Evolutionary conservation across 1,284 basidiomycete genomes (phyloP), one percentile per base, ranked within the genome.

Genomic region (Leccinum subfulvum): DNA sequence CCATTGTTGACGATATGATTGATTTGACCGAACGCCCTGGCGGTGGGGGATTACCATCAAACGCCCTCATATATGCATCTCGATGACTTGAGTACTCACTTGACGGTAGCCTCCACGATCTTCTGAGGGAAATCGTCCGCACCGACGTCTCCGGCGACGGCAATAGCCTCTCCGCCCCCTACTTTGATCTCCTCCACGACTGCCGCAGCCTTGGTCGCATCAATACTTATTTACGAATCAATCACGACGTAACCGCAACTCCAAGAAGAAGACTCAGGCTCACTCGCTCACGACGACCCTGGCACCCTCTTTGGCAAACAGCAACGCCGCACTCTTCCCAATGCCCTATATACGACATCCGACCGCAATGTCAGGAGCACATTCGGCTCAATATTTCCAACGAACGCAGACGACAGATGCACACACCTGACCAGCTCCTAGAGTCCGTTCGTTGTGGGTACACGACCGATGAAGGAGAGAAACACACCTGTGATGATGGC

Each of bases 1-100:
- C 85, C 89, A 67, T 94, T 94, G 79, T 93, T 94, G 51, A 94
- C 83, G 62, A 95, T 91, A 73, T 94, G 92, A 75, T 94, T 92
- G 60, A 94, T 87, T 73, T 91, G 89, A 26, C 90, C 90, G 67
- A 86, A 93, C 67, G 87, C 85, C 64, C 89, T 92, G 68, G 2
- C 2, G 9, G 8, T 33, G n/a, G 53, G 21, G 14, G 3, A 49
- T 47, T 11, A 13, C 23, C 4, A 35, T 59, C 11, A 66, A 52
- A 64, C 60, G 60, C 33, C 51, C 60, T 47, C 44, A 6, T 18
- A 18, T 7, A 16, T 9, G 16, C 18, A 54, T 2, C n/a, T 2
- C 11, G 37, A 35, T 33, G 30, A 65, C 56, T 11, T 30, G 10
- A 11, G 14, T 3, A 76, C 88, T 68, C 67, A 91, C 90, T 85